A percentile compares a stretch with the other conserved stretches of the same genome.
Evolutionary conservation across 2,329 filamentous ascomycete species (phyloP).

Genomic region (Aspergillus sp.): DNA sequence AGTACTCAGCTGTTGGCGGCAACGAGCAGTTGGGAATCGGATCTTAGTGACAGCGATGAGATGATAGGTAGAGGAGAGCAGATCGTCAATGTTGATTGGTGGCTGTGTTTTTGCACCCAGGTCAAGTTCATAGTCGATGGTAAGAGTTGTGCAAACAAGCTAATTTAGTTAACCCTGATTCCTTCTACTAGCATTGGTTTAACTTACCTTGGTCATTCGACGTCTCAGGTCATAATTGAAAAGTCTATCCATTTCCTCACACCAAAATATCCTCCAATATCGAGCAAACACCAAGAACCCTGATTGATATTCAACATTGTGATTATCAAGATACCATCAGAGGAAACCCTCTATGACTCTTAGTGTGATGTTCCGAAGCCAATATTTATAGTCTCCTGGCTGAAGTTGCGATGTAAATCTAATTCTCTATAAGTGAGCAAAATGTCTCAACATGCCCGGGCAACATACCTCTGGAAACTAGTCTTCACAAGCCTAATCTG

Average conservation of each 20-base stretch:
- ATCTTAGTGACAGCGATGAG: conserved; percentile 3
- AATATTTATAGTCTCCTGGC: background rate
- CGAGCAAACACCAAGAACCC: conserved; percentile 6
- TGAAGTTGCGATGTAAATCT: conserved; percentile 7
- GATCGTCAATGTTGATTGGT: conserved; percentile 9
- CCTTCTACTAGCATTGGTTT: conserved; percentile 1
- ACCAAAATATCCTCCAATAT: conserved; percentile 9
- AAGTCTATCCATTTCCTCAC: background rate
- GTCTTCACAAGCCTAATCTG: conserved; percentile 1
- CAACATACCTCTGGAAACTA: background rate
- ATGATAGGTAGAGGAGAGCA: conserved; percentile 3
- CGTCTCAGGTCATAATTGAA: conserved; percentile 8
- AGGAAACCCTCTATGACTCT: background rate
- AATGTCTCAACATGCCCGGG: background rate
- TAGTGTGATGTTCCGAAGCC: background rate
- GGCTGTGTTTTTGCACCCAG: conserved; percentile 8
- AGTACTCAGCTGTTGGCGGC: conserved; percentile 11
- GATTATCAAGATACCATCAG: background rate
- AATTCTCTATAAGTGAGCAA: background rate
- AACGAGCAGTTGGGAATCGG: conserved; percentile 8
- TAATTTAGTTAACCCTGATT: conserved; percentile 3
- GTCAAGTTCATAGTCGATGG: conserved; percentile 11
- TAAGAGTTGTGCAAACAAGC: conserved; percentile 10
- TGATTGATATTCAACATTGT: background rate
- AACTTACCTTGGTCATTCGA: conserved; percentile 9